Evolutionary conservation across 2,329 filamentous ascomycete species (phyloP).

Genomic region (Exserohilum turcica): DNA sequence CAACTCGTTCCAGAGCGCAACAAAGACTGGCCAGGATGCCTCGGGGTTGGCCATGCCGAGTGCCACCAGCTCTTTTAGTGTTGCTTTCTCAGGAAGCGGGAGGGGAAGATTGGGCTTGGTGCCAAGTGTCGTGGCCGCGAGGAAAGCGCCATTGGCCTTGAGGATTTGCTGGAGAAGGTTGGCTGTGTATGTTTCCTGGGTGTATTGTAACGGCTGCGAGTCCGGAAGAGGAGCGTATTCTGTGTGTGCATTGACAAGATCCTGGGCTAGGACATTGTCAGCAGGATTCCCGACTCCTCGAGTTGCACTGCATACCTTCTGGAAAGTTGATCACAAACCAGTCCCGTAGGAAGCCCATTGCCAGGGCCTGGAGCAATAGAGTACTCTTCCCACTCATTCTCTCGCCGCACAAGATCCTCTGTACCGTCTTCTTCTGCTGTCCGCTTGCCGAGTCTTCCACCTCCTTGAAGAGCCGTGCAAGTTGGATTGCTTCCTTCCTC

Average conservation of each 20-base stretch:
- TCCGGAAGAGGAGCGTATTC: conserved; percentile 75
- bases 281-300: conserved; percentile 3
- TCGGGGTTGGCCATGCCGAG: conserved; percentile 75
- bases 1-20: conserved; percentile 81
- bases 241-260: conserved; percentile 78
- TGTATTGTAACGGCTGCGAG: conserved; percentile 63
- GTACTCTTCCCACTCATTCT: conserved; percentile 85
- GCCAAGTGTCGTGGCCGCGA: conserved; percentile 60
- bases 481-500: conserved; percentile 74
- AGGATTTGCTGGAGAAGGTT: conserved; percentile 74
- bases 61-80: conserved; percentile 70
- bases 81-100: conserved; percentile 62
- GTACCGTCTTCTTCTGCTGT: conserved; percentile 59
- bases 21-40: conserved; percentile 78
- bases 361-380: conserved; percentile 80
- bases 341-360: conserved; percentile 77
- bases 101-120: conserved; percentile 64
- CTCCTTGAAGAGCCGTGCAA: conserved; percentile 58
- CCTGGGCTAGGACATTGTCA: conserved; percentile 66
- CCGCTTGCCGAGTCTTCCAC: conserved; percentile 63
- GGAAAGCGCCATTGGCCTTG: conserved; percentile 71
- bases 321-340: conserved; percentile 92
- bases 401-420: conserved; percentile 73
- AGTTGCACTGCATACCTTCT: conserved; percentile 67
- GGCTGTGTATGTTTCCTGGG: conserved; percentile 78